Base-by-base conservation (phyloP, 1,139 yeast genomes). In the Yamadazyma triangularis region DNA sequence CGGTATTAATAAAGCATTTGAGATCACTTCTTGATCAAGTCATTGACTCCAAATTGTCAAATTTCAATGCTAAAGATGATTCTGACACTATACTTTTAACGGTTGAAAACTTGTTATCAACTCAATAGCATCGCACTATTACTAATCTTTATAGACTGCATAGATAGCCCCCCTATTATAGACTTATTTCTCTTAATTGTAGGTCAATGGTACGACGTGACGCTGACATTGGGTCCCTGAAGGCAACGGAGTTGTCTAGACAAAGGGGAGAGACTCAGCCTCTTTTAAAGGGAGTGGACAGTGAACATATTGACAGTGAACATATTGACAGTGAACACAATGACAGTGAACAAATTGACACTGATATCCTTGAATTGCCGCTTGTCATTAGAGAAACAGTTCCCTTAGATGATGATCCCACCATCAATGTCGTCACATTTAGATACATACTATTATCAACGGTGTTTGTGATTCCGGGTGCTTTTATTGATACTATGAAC, bases 1-100 rank as follows among this genome's bases (percentile, higher is more conserved):
- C 93, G 1, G 95, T 91, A 4, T 61, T 89, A 31, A 71, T 88
- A 24, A 84, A 84, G 39, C 74, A 82, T 35, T 58, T 91, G 31
- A 64, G 94, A 42, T 50, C 61, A 13, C 51, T 87, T 27, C 58
- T 89, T 16, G 95, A 88, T 49, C 61, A 70, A 13, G 74, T 83
- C 1, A 73, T 89, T 34, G 83, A 75, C 28, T 70, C 68, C 16
- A 76, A 76, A 27, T 47, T 68, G 15, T 52, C 62, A 1, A 46
- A 45, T 27, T 66, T 66, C 20, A 33, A 20, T 5, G 28, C 33
- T 4, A 31, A 36, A 25, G 41, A 45, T 15, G 50, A 18, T 7
- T 18, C 20, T 18, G 20, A 18, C 9, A 9, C 44, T 23, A 38
- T 51, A 18, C 32, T 47, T 15, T 13, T 28, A 8, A 39, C 44